These are phyloP conservation scores for Citrullus amarus DNA, from an alignment of 306 rosid genomes.

Conservation along the genomic window DNA sequence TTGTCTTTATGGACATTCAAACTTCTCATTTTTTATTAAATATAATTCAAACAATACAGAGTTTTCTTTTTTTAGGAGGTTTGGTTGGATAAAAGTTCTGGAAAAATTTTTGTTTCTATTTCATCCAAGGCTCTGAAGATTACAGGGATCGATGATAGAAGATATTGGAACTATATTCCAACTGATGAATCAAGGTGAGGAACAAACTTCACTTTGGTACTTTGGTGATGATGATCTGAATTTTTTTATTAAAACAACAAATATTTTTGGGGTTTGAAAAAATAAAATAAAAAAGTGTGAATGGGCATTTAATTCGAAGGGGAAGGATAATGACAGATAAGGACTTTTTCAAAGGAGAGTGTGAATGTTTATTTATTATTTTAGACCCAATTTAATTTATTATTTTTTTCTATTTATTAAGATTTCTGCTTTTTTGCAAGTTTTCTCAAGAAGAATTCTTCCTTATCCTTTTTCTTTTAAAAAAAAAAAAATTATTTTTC, in stretches of 20 bases:
- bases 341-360: slow-evolving; percentile 14
- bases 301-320: no score
- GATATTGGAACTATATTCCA: slow-evolving; percentile 71
- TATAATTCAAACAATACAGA: background rate
- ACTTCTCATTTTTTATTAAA: background rate
- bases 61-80: slow-evolving; percentile 29
- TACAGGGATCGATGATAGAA: slow-evolving; percentile 81
- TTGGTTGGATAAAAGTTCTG: slow-evolving; percentile 55
- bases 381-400: background rate
- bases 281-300: no score
- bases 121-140: slow-evolving; percentile 64
- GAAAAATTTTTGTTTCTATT: slow-evolving; percentile 43
- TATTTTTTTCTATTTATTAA: background rate
- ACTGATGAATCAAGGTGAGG: slow-evolving; percentile 78
- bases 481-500: background rate
- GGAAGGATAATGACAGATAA: background rate
- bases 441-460: background rate
- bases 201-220: no score
- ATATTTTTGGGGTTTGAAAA: no score
- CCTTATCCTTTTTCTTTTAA: background rate
- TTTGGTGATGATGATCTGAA: no score
- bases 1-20: background rate
- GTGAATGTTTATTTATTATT: background rate
- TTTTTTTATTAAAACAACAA: no score
- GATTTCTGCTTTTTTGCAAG: background rate